phyloP scores from a whole-genome alignment of 306 rosid genomes.

The Acacia crassicarpa region DNA sequence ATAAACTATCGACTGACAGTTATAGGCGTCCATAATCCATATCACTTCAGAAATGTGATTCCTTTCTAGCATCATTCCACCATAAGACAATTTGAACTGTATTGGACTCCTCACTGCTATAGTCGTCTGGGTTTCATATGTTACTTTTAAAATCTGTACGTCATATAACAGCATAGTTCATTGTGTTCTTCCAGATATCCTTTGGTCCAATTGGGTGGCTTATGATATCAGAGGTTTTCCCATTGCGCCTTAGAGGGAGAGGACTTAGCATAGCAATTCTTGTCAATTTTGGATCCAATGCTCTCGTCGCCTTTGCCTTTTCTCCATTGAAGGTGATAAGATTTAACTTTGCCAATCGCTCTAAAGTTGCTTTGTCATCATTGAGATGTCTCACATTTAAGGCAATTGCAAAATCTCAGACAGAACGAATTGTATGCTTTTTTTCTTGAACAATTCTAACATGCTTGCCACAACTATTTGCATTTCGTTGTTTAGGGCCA shows the following conservation, averaged over 20 bases:
- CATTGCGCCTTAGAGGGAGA: slow-evolving; percentile 80
- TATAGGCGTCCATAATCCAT: background rate
- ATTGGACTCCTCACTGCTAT: background rate
- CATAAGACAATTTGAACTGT: background rate
- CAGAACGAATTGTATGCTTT: background rate
- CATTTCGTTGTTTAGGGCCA: background rate
- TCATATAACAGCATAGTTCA: background rate
- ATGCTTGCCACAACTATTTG: background rate
- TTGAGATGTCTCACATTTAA: slow-evolving; percentile 13
- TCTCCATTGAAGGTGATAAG: slow-evolving; percentile 84
- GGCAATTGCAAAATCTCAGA: slow-evolving; percentile 10
- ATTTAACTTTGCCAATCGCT: background rate
- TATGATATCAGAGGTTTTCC: slow-evolving; percentile 93
- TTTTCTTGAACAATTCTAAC: background rate
- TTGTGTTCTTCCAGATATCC: slow-evolving; percentile 66
- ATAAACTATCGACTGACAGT: background rate
- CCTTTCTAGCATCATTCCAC: background rate
- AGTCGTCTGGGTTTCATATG: background rate
- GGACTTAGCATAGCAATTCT: slow-evolving; percentile 95
- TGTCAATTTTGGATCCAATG: slow-evolving; percentile 83
- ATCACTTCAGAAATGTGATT: background rate
- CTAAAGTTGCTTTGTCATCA: background rate
- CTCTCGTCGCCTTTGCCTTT: slow-evolving; percentile 84
- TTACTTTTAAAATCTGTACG: background rate
- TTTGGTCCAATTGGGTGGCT: slow-evolving; percentile 99